A percentile compares a stretch with the other conserved stretches of the same genome.
phyloP scores from a whole-genome alignment of 768 basidiomycete species.

The Saitozyma podzolica region DNA sequence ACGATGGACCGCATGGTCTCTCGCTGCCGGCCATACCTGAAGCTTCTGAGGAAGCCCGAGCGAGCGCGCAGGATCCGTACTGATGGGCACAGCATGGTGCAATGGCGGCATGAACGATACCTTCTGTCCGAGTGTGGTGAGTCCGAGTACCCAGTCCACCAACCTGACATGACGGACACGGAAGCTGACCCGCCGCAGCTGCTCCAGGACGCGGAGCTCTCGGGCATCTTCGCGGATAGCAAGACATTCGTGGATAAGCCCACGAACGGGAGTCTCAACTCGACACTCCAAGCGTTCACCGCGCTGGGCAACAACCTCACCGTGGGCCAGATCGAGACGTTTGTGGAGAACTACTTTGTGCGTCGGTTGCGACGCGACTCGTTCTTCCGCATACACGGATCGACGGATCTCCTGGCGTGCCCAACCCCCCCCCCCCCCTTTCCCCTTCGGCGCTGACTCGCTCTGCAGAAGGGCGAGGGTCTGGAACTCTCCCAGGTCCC shows the following conservation, averaged over 20 bases:
- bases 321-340: conserved; percentile 65
- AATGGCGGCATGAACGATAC: conserved; percentile 39
- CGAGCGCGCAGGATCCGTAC: too few relatives aligned
- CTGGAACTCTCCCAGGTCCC: conserved; percentile 69
- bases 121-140: conserved; percentile 45
- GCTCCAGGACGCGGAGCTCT: conserved; percentile 82
- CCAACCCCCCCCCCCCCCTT: not conserved
- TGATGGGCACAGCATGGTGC: conserved; percentile 32
- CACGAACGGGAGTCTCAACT: conserved; percentile 65
- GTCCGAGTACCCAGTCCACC: too few relatives aligned
- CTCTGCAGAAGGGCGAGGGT: conserved; percentile 67
- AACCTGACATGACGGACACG: conserved; percentile 16
- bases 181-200: conserved; percentile 22
- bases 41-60: conserved; percentile 1
- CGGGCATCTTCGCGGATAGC: conserved; percentile 70
- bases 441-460: not conserved
- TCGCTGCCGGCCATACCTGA: not conserved
- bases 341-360: conserved; percentile 71
- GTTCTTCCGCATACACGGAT: too few relatives aligned
- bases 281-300: conserved; percentile 69
- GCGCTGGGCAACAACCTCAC: conserved; percentile 57
- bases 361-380: conserved; percentile 12
- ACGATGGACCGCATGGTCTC: not conserved
- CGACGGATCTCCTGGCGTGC: not conserved
- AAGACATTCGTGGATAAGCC: conserved; percentile 88